Percentiles rank a stretch among this genome's conserved stretches.
These are phyloP conservation scores for Penicillium canescens DNA, from an alignment of 495 filamentous ascomycete species.

Conservation along the genomic window DNA sequence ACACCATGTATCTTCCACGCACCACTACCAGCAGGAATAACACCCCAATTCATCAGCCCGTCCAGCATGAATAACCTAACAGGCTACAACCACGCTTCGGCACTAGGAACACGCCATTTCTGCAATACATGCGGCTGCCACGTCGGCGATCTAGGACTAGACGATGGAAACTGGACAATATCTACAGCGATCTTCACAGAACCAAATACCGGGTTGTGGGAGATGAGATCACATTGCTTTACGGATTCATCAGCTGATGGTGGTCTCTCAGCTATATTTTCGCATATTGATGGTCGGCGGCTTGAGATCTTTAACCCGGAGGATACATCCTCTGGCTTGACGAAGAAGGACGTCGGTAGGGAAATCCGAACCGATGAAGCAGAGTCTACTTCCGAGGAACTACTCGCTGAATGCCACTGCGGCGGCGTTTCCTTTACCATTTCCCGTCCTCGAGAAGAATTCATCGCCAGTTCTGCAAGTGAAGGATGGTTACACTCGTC, in stretches of 20 bases:
- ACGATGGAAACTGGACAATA: slow-evolving; percentile 21
- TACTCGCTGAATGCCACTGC: slow-evolving; percentile 50
- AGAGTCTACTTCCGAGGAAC: slow-evolving; percentile 1
- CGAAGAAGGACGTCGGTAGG: not conserved
- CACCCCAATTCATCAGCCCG: slow-evolving; percentile 33
- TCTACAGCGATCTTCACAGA: slow-evolving; percentile 35
- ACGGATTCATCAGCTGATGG: slow-evolving; percentile 46
- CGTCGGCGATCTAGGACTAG: slow-evolving; percentile 27
- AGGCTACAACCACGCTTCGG: slow-evolving; percentile 32
- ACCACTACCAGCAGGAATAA: slow-evolving; percentile 36
- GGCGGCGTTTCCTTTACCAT: slow-evolving; percentile 48
- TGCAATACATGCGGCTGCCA: slow-evolving; percentile 48
- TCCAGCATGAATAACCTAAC: slow-evolving; percentile 26
- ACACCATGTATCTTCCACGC: slow-evolving; percentile 54
- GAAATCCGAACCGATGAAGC: not conserved
- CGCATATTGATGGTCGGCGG: slow-evolving; percentile 23
- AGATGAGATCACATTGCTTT: slow-evolving; percentile 39
- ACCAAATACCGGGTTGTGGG: slow-evolving; percentile 25
- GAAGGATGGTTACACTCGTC: slow-evolving; percentile 42
- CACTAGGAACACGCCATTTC: slow-evolving; percentile 31
- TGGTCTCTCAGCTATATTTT: slow-evolving; percentile 39
- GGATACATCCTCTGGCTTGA: not conserved
- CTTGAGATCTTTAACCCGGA: slow-evolving; percentile 20
- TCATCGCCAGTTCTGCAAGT: slow-evolving; percentile 30
- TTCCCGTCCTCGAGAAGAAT: slow-evolving; percentile 28